Percentiles rank a stretch among this genome's conserved stretches.
Conservation (phyloP, 805 yeast species). For the Lipomyces yamadae region DNA sequence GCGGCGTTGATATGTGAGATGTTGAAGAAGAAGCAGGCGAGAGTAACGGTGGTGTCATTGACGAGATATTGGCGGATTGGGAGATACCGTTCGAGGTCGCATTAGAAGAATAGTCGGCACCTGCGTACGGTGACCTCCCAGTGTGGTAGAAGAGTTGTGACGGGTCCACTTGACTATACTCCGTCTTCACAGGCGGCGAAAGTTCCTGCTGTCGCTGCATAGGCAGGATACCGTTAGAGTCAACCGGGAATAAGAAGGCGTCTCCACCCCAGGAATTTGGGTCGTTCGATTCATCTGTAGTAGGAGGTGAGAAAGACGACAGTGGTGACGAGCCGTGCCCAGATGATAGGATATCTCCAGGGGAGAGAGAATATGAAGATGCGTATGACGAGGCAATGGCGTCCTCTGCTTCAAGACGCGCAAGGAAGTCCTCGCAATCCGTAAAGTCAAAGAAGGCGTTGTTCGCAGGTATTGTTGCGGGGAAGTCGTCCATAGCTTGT, state of each 20-base stretch:
- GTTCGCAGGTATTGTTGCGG: slow-evolving; percentile 8
- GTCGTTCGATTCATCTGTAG: slow-evolving; percentile 20
- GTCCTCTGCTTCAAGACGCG: slow-evolving; percentile 38
- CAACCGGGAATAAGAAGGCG: slow-evolving; percentile 30
- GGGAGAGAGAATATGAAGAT: slow-evolving; percentile 30
- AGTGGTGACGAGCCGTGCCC: slow-evolving; percentile 35
- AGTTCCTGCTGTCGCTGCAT: slow-evolving; percentile 7
- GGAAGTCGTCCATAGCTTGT: slow-evolving; percentile 23
- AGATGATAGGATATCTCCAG: slow-evolving; percentile 30
- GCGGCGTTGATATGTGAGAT: slow-evolving; percentile 22
- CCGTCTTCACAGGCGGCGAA: slow-evolving; percentile 3
- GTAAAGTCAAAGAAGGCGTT: slow-evolving; percentile 38
- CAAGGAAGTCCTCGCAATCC: slow-evolving; percentile 40
- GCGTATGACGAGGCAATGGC: slow-evolving; percentile 24
- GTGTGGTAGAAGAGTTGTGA: slow-evolving; percentile 13
- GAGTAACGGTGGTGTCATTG: slow-evolving; percentile 25
- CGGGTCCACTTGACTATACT: slow-evolving; percentile 9
- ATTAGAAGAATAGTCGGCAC: slow-evolving; percentile 11
- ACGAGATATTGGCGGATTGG: slow-evolving; percentile 9
- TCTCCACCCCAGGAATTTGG: slow-evolving; percentile 30
- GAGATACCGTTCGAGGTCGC: background rate
- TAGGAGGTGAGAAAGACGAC: slow-evolving; percentile 27
- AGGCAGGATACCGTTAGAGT: slow-evolving; percentile 4
- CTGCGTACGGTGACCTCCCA: slow-evolving; percentile 4
- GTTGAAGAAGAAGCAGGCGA: slow-evolving; percentile 30